Evolutionary conservation across 257 asterid species (phyloP).

Genomic region (Thymus quinquecostatus): DNA sequence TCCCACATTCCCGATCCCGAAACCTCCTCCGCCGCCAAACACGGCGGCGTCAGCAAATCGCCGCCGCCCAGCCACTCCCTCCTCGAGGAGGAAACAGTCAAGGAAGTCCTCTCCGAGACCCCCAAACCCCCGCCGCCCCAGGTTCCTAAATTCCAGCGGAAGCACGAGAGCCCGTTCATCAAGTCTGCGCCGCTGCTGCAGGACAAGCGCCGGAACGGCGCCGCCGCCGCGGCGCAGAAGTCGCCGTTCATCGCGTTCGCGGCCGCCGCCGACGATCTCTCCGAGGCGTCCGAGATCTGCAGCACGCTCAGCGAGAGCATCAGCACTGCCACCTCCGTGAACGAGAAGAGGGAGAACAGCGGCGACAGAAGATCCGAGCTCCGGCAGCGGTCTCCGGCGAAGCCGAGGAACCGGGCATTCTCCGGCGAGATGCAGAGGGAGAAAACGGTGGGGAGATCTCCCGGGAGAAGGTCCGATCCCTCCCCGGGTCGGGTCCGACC

Average conservation of each 20-base stretch:
- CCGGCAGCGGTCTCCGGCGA: slow-evolving; percentile 61
- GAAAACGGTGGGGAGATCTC: slow-evolving; percentile 48
- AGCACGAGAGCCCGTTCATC: slow-evolving; percentile 40
- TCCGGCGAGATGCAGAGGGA: slow-evolving; percentile 46
- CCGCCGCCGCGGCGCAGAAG: slow-evolving; percentile 20
- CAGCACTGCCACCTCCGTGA: slow-evolving; percentile 34
- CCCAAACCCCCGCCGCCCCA: slow-evolving; percentile 30
- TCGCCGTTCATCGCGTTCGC: slow-evolving; percentile 31
- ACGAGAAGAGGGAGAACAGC: slow-evolving; percentile 40
- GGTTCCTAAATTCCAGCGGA: background rate
- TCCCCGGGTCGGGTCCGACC: slow-evolving; percentile 55
- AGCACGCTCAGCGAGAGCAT: slow-evolving; percentile 41
- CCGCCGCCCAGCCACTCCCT: slow-evolving; percentile 54
- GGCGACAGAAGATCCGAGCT: slow-evolving; percentile 20
- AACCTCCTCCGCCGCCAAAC: slow-evolving; percentile 8
- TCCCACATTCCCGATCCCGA: background rate
- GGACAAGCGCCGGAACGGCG: slow-evolving; percentile 31
- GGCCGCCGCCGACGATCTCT: slow-evolving; percentile 30
- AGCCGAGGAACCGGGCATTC: slow-evolving; percentile 38
- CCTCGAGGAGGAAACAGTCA: slow-evolving; percentile 66
- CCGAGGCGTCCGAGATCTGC: slow-evolving; percentile 50
- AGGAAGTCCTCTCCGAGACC: slow-evolving; percentile 75
- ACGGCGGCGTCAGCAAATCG: slow-evolving; percentile 39
- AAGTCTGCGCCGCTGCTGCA: slow-evolving; percentile 39
- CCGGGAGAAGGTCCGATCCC: slow-evolving; percentile 51